These are phyloP conservation scores for Xanthoconium stramineum DNA, from an alignment of 768 basidiomycete species.

Conservation along the genomic window DNA sequence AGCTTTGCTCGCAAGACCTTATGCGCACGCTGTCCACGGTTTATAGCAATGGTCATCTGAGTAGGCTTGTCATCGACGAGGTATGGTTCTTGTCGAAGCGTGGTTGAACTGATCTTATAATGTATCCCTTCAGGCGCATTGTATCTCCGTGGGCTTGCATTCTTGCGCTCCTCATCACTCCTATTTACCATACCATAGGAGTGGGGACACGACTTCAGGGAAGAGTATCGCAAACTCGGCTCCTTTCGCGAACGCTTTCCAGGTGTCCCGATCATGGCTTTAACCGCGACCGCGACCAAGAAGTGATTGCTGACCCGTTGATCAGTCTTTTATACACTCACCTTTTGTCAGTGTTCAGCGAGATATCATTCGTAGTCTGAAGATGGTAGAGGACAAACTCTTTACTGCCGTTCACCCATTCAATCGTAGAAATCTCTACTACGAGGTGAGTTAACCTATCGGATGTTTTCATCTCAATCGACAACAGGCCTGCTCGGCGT, in stretches of 20 bases:
- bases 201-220: constrained; percentile 83
- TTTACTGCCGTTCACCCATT: constrained; percentile 73
- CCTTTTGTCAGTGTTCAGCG: constrained; percentile 54
- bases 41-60: constrained; percentile 56
- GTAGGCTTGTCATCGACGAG: constrained; percentile 80
- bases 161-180: neutral
- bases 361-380: constrained; percentile 68
- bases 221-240: constrained; percentile 70
- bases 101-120: constrained; percentile 3
- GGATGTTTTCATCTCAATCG: neutral
- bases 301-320: constrained; percentile 34
- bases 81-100: constrained; percentile 34
- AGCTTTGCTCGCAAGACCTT: constrained; percentile 55
- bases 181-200: constrained; percentile 43
- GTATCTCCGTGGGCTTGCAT: constrained; percentile 63
- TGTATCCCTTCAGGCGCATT: constrained; percentile 58
- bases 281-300: constrained; percentile 80
- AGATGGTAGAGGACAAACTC: constrained; percentile 53
- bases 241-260: constrained; percentile 63
- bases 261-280: constrained; percentile 79
- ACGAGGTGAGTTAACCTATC: constrained; percentile 51
- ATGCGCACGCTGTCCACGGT: constrained; percentile 45
- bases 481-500: neutral
- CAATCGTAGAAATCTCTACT: constrained; percentile 76
- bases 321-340: constrained; percentile 2